Conservation (phyloP, 2,329 filamentous ascomycete species). For the Microsporum audouinii region DNA sequence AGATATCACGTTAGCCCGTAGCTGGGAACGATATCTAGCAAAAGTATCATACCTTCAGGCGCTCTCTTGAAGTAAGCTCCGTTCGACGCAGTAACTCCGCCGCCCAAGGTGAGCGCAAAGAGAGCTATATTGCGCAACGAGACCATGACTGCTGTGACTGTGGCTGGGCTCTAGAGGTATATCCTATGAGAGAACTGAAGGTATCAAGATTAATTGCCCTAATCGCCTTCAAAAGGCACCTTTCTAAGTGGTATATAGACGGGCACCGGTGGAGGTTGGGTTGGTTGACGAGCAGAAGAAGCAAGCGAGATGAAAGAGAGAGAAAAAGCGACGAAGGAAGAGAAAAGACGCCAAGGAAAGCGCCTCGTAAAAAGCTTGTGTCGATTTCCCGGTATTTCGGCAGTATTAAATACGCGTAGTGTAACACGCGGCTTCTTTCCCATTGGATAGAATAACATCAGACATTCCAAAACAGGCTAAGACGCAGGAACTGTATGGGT, state of each 20-base stretch:
- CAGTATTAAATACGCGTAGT: not conserved
- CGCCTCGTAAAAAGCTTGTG: not conserved
- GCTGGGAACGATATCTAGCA: not conserved
- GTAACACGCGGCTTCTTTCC: not conserved
- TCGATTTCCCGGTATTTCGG: not conserved
- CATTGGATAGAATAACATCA: not conserved
- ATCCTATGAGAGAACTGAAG: not conserved
- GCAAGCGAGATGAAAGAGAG: not conserved
- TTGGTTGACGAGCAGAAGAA: not conserved
- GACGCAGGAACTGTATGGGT: not conserved
- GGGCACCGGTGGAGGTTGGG: not conserved
- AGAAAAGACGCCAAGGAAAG: not conserved
- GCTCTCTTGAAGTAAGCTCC: not conserved
- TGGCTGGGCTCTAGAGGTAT: not conserved
- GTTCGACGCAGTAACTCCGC: not conserved
- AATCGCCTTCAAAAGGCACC: not conserved
- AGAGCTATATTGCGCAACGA: not conserved
- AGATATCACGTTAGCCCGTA: not conserved
- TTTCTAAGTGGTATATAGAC: not conserved
- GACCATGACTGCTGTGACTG: not conserved
- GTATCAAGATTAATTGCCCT: not conserved
- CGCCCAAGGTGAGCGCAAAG: not conserved
- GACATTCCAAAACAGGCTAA: not conserved
- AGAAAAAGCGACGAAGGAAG: not conserved
- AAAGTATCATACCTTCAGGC: not conserved